Evolutionary conservation across 345 rosid species (phyloP).

Genomic region (Camelina sativa): DNA sequence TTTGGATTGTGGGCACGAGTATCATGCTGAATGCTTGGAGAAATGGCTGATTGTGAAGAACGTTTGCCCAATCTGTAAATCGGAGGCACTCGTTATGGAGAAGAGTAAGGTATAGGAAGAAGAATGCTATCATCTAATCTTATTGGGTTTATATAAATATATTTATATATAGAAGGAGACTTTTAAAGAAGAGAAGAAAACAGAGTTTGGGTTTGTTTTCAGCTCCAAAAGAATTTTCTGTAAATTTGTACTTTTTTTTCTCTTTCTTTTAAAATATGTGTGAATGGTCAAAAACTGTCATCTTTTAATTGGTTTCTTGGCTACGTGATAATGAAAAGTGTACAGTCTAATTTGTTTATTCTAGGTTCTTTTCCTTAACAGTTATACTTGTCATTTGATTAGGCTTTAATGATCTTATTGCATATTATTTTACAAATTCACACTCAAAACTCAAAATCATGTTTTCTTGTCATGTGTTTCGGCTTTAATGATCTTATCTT

Average conservation of each 20-base stretch:
- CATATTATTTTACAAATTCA: background rate
- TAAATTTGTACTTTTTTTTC: slow-evolving; percentile 42
- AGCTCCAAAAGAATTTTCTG: slow-evolving; percentile 42
- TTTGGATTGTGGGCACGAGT: slow-evolving; percentile 87
- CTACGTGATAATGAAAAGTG: slow-evolving; percentile 31
- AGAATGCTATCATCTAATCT: slow-evolving; percentile 25
- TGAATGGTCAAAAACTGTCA: slow-evolving; percentile 38
- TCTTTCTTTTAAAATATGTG: slow-evolving; percentile 28
- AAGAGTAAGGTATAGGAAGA: slow-evolving; percentile 41
- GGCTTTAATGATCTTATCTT: too few species aligned
- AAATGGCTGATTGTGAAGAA: slow-evolving; percentile 90
- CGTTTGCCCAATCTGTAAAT: slow-evolving; percentile 91
- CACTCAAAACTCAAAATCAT: too few species aligned
- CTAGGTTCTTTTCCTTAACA: background rate
- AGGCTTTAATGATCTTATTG: background rate
- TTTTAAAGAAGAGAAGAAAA: slow-evolving; percentile 36
- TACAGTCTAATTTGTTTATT: slow-evolving; percentile 35
- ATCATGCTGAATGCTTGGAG: slow-evolving; percentile 86
- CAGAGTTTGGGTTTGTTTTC: slow-evolving; percentile 45
- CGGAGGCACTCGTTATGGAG: slow-evolving; percentile 64
- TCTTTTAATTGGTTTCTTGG: slow-evolving; percentile 38
- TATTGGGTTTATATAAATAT: slow-evolving; percentile 32
- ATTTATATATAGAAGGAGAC: slow-evolving; percentile 35
- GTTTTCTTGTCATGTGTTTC: too few species aligned
- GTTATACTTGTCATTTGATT: background rate